These are phyloP conservation scores for Saururus chinensis DNA, from an alignment of 164 flowering plant genomes.

Conservation along the genomic window DNA sequence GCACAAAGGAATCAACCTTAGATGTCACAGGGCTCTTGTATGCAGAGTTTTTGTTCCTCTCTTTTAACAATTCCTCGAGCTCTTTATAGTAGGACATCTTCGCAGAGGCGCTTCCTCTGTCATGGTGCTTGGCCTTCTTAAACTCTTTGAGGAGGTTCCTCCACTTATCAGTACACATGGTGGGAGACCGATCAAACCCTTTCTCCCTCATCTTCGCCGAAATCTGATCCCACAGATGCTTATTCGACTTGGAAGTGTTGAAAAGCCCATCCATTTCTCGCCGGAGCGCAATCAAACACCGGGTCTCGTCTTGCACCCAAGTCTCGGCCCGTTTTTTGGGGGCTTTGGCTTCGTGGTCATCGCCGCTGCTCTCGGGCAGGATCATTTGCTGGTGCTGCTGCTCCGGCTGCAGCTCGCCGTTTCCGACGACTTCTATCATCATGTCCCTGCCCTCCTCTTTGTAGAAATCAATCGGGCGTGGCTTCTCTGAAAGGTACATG, in stretches of 20 bases:
- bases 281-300: constrained; percentile 47
- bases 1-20: constrained; percentile 68
- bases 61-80: constrained; percentile 67
- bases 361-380: constrained; percentile 49
- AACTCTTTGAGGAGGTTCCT: constrained; percentile 85
- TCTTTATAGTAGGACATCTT: constrained; percentile 86
- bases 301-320: constrained; percentile 86
- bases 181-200: constrained; percentile 79
- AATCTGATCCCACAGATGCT: constrained; percentile 90
- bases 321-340: constrained; percentile 93
- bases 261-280: constrained; percentile 65
- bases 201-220: constrained; percentile 77
- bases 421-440: constrained; percentile 53
- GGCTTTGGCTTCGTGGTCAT: constrained; percentile 51
- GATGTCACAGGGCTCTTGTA: constrained; percentile 40
- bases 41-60: constrained; percentile 43
- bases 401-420: constrained; percentile 18
- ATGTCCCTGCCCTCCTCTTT: constrained; percentile 46
- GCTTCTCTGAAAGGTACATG: constrained; percentile 58
- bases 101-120: constrained; percentile 44
- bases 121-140: constrained; percentile 72
- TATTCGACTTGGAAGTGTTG: constrained; percentile 83
- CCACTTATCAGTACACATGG: constrained; percentile 98
- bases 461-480: constrained; percentile 50
- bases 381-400: constrained; percentile 38